Evolutionary conservation across 352 stramenopile species (phyloP), one percentile per base, ranked within the genome.

Genomic region (Globisporangium takayamanum): DNA sequence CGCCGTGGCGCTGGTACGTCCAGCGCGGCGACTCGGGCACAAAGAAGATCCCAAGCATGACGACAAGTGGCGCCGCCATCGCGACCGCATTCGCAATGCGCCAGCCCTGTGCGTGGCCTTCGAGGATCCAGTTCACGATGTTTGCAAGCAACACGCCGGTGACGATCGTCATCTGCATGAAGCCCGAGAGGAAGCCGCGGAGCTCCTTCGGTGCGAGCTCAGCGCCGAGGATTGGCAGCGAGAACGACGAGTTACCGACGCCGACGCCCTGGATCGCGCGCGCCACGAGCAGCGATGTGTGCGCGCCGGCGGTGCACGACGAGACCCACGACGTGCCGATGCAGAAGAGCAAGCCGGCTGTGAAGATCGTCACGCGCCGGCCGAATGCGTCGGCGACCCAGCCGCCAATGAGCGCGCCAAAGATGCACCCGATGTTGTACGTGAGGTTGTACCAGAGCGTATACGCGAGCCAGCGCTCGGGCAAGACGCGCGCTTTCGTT

Each of bases 381-480:
- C 63, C 63, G 46, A 59, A 69, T 22, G 50, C 50, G 50, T 69
- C 60, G 6, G 63, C 58, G 28, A 69, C 37, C 11, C 18, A 57
- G 15, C 63, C 63, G 20, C 51, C 51, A 11, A 56, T 12, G 18
- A 56, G 37, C 37, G 51, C 51, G 37, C 51, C 51, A 30, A 30
- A 26, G 51, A 56, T 56, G 51, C 51, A 56, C 4, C 51, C 51
- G 20, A 56, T n/a, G 51, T 78, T 74, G 64, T 78, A 78, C 33
- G 66, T 47, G 56, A 78, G 72, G 62, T 77, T 77, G 67, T 69
- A 76, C 60, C 64, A 65, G 28, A 68, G 59, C n/a, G 57, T 70
- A 51, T 69, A 76, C 56, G 59, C 50, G 15, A 55, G n/a, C 69
- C 69, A 76, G 51, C 67, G 56, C 28, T 10, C 25, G 0, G 69